Base-by-base conservation (phyloP, 2,329 filamentous ascomycete species). In the Cryphonectria japonica region DNA sequence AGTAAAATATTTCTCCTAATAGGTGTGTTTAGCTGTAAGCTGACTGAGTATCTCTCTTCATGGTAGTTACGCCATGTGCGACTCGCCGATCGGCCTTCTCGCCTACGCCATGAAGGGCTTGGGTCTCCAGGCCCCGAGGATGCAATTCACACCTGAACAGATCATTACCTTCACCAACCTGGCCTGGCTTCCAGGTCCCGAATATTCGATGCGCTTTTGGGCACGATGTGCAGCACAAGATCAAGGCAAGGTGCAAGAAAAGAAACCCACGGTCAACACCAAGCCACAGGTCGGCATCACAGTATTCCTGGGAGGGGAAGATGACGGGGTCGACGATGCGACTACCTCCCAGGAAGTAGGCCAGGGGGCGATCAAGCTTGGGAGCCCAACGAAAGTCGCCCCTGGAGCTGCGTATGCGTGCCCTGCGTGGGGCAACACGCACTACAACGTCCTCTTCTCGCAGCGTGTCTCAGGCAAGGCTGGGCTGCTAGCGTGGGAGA, bases 111-210 rank as follows among this genome's bases (percentile, higher is more conserved):
- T 89, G 71, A 84, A 83, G 75, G 79, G 82, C 2, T 77, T 89
- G 67, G 81, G 82, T 22, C 78, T 81, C 1, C 76, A 83, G 3
- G 82, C 80, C 2, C 81, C 83, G 0, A 77, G 73, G 6, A 79
- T 82, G 69, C 79, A 81, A 22, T 82, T 88, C 66, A 82, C 82
- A 1, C 80, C 82, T 3, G 80, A 82, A 19, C 87, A 91, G 69
- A 82, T 92, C 34, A 82, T 92, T 71, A 88, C 87, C 26, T 82
- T 90, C 75, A 86, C 88, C 1, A 86, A 88, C 77, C 79, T 92
- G 39, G 86, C 89, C 32, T 92, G 90, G 91, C 79, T 92, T 0
- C 89, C 90, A 0, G 90, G 90, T 0, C 89, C 89, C 0, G 90
- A 92, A 75, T 85, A 85, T 1, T 85, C 85, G 3, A 78, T 91